phyloP scores from a whole-genome alignment of 176 grass and related monocot species.

The Avena sativa region DNA sequence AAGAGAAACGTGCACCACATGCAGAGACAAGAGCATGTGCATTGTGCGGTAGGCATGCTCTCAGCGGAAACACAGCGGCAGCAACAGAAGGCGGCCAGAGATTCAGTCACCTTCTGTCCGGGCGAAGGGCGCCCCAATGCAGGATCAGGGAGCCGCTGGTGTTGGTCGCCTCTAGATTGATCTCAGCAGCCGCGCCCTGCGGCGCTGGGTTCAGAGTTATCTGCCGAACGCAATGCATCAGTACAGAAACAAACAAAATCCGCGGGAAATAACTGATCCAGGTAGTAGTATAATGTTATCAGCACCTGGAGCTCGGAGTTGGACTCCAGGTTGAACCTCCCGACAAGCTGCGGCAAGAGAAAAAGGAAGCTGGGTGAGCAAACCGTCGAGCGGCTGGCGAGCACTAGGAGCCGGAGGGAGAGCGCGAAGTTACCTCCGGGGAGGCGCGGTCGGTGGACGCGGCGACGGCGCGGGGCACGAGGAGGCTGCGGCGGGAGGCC shows the following conservation, averaged over 20 bases:
- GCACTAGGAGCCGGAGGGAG: background rate
- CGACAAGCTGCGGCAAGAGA: slow-evolving; percentile 53
- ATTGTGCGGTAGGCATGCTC: background rate
- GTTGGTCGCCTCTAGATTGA: slow-evolving; percentile 72
- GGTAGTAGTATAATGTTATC: background rate
- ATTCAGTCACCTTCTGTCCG: slow-evolving; percentile 52
- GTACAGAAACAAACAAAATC: slow-evolving; percentile 32
- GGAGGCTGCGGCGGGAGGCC: slow-evolving; percentile 36
- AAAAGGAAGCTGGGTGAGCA: background rate
- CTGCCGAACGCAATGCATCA: slow-evolving; percentile 45
- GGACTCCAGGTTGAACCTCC: slow-evolving; percentile 75
- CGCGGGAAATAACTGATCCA: slow-evolving; percentile 26
- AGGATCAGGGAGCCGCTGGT: slow-evolving; percentile 63
- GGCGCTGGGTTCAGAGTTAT: slow-evolving; percentile 51
- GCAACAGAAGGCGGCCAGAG: slow-evolving; percentile 6
- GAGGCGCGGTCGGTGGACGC: slow-evolving; percentile 43
- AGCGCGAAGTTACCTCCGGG: slow-evolving; percentile 25
- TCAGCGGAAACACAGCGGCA: background rate
- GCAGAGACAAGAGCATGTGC: background rate
- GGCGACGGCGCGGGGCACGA: slow-evolving; percentile 49
- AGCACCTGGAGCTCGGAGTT: slow-evolving; percentile 82
- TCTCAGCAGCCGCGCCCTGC: slow-evolving; percentile 44
- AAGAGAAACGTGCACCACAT: background rate
- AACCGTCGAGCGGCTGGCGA: slow-evolving; percentile 10
- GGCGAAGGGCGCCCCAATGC: slow-evolving; percentile 84